These are phyloP conservation scores for Scutellaria baicalensis DNA, from an alignment of 257 asterid species.

Conservation along the genomic window DNA sequence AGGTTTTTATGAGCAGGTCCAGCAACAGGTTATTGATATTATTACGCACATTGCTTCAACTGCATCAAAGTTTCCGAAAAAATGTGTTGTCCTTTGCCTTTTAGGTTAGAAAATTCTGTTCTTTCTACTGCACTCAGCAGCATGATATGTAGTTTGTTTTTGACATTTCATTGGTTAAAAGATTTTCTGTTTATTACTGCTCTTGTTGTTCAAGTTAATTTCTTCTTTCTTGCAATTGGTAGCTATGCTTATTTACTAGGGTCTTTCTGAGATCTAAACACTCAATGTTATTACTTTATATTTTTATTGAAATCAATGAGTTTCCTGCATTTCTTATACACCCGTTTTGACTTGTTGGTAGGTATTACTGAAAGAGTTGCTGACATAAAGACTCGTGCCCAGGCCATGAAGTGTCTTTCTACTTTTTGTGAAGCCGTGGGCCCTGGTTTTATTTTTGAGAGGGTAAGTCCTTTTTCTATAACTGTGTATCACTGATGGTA, in stretches of 20 bases:
- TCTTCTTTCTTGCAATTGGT: not conserved
- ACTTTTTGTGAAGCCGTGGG: constrained; percentile 95
- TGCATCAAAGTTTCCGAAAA: constrained; percentile 80
- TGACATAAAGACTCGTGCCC: constrained; percentile 94
- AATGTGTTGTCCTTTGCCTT: constrained; percentile 87
- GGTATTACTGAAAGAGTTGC: constrained; percentile 97
- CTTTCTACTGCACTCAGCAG: not conserved
- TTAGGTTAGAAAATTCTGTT: constrained; percentile 37
- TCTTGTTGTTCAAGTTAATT: not conserved
- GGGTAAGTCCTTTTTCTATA: constrained; percentile 46
- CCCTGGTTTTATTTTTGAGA: constrained; percentile 89
- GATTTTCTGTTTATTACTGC: not conserved
- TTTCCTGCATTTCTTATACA: constrained; percentile 12
- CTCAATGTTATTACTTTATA: not conserved
- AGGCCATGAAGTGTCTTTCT: constrained; percentile 91
- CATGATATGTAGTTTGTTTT: not conserved
- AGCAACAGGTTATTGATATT: constrained; percentile 82
- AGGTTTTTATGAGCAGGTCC: constrained; percentile 60
- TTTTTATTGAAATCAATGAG: not conserved
- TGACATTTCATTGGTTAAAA: not conserved
- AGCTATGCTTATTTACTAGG: not conserved
- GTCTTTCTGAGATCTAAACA: not conserved
- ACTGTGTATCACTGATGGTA: not conserved
- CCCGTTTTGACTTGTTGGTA: constrained; percentile 26
- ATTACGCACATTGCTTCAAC: constrained; percentile 71